Evolutionary conservation across 1,139 yeast genomes (phyloP).

Genomic region (Hansenula lynferdii): DNA sequence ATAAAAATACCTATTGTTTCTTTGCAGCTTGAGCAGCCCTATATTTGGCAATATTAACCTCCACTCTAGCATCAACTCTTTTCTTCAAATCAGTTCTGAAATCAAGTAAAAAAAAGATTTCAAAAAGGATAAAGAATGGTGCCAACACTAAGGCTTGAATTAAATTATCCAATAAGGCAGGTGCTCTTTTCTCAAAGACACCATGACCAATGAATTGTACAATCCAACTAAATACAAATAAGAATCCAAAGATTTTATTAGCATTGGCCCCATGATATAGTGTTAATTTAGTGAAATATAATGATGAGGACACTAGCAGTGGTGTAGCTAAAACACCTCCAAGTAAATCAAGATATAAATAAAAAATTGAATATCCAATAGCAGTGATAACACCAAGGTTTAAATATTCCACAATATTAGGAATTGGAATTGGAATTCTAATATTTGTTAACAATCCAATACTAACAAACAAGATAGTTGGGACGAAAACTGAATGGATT

Average conservation of each 20-base stretch:
- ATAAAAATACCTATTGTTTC: neutral
- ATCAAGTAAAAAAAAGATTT: conserved; percentile 66
- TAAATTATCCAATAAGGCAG: conserved; percentile 80
- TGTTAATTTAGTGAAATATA: conserved; percentile 4
- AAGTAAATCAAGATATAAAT: conserved; percentile 33
- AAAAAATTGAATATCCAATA: conserved; percentile 38
- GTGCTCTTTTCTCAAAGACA: conserved; percentile 73
- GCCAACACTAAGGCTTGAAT: conserved; percentile 86
- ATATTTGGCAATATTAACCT: conserved; percentile 14
- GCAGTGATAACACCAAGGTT: conserved; percentile 31
- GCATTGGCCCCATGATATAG: conserved; percentile 24
- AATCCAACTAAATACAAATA: conserved; percentile 63
- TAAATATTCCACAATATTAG: conserved; percentile 3
- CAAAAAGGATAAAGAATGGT: conserved; percentile 84
- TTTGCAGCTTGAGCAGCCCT: conserved; percentile 2
- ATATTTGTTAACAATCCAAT: conserved; percentile 36
- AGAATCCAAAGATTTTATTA: conserved; percentile 25
- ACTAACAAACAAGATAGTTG: conserved; percentile 60
- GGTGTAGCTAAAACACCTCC: conserved; percentile 39
- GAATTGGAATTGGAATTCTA: conserved; percentile 25
- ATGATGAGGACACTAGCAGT: conserved; percentile 24
- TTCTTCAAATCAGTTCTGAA: conserved; percentile 48
- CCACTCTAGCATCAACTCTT: conserved; percentile 49
- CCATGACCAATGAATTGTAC: conserved; percentile 93
- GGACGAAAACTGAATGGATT: conserved; percentile 79